These are phyloP conservation scores for Aspergillus uvarum DNA, from an alignment of 2,329 filamentous ascomycete species.

Conservation along the genomic window DNA sequence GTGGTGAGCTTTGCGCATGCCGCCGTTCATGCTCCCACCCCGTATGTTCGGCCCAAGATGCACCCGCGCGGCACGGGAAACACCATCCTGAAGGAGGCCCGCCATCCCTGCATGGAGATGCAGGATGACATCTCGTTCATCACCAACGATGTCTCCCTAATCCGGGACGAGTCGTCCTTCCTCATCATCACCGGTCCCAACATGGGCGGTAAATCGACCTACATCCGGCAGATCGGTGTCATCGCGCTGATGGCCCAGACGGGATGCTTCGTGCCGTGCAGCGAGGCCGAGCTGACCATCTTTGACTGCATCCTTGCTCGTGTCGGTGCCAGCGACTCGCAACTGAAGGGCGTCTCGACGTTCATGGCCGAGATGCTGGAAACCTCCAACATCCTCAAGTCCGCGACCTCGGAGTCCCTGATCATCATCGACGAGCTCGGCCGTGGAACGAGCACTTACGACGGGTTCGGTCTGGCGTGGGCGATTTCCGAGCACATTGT, in stretches of 20 bases:
- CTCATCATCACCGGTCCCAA: constrained; percentile 97
- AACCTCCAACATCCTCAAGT: constrained; percentile 97
- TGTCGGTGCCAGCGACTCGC: constrained; percentile 92
- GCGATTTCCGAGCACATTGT: constrained; percentile 98
- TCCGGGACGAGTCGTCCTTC: constrained; percentile 78
- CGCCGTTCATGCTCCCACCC: constrained; percentile 85
- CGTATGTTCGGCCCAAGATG: constrained; percentile 88
- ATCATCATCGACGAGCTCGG: constrained; percentile 99
- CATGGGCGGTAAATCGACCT: constrained; percentile 98
- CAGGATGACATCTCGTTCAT: constrained; percentile 99
- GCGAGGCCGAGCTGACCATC: constrained; percentile 86
- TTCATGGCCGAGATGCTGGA: constrained; percentile 99
- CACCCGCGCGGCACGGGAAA: constrained; percentile 84
- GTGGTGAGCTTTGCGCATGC: constrained; percentile 92
- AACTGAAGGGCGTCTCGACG: constrained; percentile 95
- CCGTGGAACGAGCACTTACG: constrained; percentile 94
- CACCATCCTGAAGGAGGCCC: constrained; percentile 86
- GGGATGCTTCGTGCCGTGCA: constrained; percentile 92
- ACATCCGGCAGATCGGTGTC: constrained; percentile 95
- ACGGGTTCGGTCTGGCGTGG: constrained; percentile 98
- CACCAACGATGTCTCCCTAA: constrained; percentile 88
- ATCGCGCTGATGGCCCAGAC: constrained; percentile 97
- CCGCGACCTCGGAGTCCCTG: constrained; percentile 87
- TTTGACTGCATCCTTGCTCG: constrained; percentile 96
- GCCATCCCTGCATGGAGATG: constrained; percentile 97